A percentile compares a stretch with the other conserved stretches of the same genome.
Conservation (phyloP, 73 alveolate species). For the Effrenium voratum region DNA sequence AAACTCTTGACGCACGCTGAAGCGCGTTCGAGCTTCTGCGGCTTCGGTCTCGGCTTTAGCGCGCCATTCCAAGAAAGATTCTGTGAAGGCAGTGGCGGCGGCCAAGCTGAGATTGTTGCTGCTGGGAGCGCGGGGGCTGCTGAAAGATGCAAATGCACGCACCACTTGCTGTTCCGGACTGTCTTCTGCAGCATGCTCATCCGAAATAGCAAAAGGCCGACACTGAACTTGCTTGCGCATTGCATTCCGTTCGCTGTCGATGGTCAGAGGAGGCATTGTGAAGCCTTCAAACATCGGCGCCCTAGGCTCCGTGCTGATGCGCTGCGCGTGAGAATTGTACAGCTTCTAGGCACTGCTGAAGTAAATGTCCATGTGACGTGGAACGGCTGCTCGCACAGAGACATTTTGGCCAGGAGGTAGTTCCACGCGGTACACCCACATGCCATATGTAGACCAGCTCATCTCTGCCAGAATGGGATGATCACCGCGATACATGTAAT, state of each 20-base stretch:
- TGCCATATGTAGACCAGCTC: slow-evolving; percentile 64
- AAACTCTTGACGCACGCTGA: background rate
- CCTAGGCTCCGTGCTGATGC: slow-evolving; percentile 27
- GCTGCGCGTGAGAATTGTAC: background rate
- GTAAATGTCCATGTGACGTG: slow-evolving; percentile 1
- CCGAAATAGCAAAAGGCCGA: background rate
- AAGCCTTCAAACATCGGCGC: slow-evolving; percentile 64
- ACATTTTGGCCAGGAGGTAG: background rate
- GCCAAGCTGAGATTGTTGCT: no score
- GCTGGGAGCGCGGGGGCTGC: no score
- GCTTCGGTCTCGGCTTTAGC: background rate
- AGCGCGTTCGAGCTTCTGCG: background rate
- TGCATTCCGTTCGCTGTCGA: slow-evolving; percentile 40
- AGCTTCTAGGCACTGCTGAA: slow-evolving; percentile 6
- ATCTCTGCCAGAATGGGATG: background rate
- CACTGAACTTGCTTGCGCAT: slow-evolving; percentile 71
- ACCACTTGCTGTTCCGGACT: no score
- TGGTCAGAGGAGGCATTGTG: slow-evolving; percentile 33
- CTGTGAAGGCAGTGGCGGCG: slow-evolving; percentile 46
- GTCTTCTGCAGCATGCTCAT: background rate
- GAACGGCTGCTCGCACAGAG: background rate
- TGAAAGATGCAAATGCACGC: no score
- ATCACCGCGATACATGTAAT: slow-evolving; percentile 37
- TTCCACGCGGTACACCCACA: slow-evolving; percentile 45
- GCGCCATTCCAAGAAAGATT: slow-evolving; percentile 15